Base-by-base conservation (phyloP, 371 early-diverging fungal genomes). In the Conidiobolus coronatus region DNA sequence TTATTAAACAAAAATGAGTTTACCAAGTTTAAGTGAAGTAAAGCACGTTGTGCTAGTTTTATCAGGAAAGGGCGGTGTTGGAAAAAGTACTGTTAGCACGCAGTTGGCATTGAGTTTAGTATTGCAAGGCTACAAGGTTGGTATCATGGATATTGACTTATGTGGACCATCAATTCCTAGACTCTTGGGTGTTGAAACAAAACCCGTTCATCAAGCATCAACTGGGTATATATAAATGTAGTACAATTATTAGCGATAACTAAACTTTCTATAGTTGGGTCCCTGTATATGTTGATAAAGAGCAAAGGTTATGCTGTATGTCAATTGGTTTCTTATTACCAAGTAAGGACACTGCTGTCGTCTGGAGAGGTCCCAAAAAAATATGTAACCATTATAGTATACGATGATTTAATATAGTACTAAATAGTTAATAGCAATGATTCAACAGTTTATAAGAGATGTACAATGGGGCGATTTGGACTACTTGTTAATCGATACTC, bases 341-440 rank as follows among this genome's bases (percentile, higher is more conserved):
- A 49, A 69, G 66, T 42, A 72, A 75, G 50, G 77, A 79, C 50
- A 82, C 83, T 51, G 80, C 93, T 11, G 84, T 96, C 7, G 85
- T 91, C 23, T 96, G 97, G 97, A 67, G 92, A 54, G 94, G 91
- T 9, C 86, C 86, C n/a, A 87, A 87, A 51, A 88, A 91, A 65
- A 75, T 70, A 55, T 77, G 78, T 66, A 70, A 41, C 48, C 14
- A n/a, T 36, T 12, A 15, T 12, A 3, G n/a, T 9, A 9, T 13
- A 14, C 39, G 29, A 38, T 24, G 21, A 13, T 40, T 18, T 22
- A 35, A n/a, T n/a, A n/a, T n/a, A n/a, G n/a, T n/a, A n/a, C n/a
- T n/a, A n/a, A n/a, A n/a, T n/a, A n/a, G n/a, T n/a, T n/a, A 39
- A n/a, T 55, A 75, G 76, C 76, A n/a, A 73, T 90, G 70, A 82